Evolutionary conservation across 371 early-diverging fungal genomes (phyloP), one percentile per base, ranked within the genome.

Genomic region (Mortierella sp.): DNA sequence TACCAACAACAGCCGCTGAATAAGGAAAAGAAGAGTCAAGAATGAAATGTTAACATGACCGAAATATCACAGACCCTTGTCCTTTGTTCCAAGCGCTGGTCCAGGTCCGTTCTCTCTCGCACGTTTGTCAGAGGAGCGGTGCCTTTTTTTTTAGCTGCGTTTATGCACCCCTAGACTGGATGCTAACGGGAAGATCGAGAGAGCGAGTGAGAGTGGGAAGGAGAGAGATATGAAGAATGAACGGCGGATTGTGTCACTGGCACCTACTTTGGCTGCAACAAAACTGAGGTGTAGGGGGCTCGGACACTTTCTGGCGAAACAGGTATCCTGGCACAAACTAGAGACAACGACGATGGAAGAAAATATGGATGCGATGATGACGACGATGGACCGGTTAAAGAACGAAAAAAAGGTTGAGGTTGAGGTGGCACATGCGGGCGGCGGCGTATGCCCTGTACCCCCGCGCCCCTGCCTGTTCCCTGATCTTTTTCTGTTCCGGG

Each of bases 101-200:
- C 65, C 65, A 65, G 65, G 65, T 65, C 65, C 63, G 18, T 7
- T 32, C 6, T 63, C 38, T 12, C 38, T 14, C 32, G 10, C 6
- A 18, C 16, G 5, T 5, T 29, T 3, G n/a, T 29, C 29, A 5
- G 32, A 32, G 16, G 35, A 60, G 14, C 12, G 29, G 58, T 29
- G 27, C 63, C 63, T 38, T 65, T 63, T 51, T 60, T 51, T 65
- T 65, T 21, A 32, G 7, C 21, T 65, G 18, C 65, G 11, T 38
- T 65, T 35, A 65, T 65, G 65, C 65, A 65, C 38, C 63, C 63
- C 65, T 65, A 65, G 65, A 38, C 65, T 41, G 41, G 3, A 65
- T 38, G 38, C 65, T 65, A 65, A 65, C 41, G 65, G 24, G 38
- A 38, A 21, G 56, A n/a, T 3, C 51, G 51, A 51, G 21, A 51